Evolutionary conservation across 768 basidiomycete genomes (phyloP), one percentile per base, ranked within the genome.

Genomic region (Grammothele lineata): DNA sequence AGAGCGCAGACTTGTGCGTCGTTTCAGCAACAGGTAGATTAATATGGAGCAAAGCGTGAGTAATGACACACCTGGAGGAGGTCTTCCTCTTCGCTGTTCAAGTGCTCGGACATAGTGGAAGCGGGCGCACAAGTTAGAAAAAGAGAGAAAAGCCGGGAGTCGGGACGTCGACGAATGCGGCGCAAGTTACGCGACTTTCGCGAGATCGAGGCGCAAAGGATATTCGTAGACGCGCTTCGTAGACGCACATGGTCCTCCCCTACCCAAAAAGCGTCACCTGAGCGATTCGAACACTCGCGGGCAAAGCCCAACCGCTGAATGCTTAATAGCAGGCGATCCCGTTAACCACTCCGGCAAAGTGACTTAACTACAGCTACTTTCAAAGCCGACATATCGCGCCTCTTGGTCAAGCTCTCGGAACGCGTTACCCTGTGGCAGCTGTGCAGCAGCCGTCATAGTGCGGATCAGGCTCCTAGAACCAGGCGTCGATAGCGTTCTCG

Each of bases 321-420:
- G 54, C 56, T 52, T 47, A 63, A 54, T 70, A 70, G 68, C 68
- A 70, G 66, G 68, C 69, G 66, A 70, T 66, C 67, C 69, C 69
- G 69, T 87, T 88, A 87, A 89, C 86, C 86, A 88, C 87, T 89
- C 86, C 85, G 86, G 86, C 85, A 89, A 88, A 87, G 86, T 86
- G 83, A 85, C 83, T 19, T 48, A 6, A 3, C 18, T 18, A 7
- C 27, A 7, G 27, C n/a, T 30, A 7, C 27, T 14, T 30, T 7
- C 27, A 30, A 30, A 7, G 27, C 14, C 14, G 27, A 7, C 8
- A 30, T n/a, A n/a, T n/a, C n/a, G n/a, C n/a, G n/a, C n/a, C n/a
- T n/a, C n/a, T n/a, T n/a, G n/a, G n/a, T n/a, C n/a, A n/a, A n/a
- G n/a, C n/a, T n/a, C n/a, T n/a, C n/a, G n/a, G n/a, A n/a, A n/a